Base-by-base conservation (phyloP, 306 rosid species). In the Arachis stenosperma region DNA sequence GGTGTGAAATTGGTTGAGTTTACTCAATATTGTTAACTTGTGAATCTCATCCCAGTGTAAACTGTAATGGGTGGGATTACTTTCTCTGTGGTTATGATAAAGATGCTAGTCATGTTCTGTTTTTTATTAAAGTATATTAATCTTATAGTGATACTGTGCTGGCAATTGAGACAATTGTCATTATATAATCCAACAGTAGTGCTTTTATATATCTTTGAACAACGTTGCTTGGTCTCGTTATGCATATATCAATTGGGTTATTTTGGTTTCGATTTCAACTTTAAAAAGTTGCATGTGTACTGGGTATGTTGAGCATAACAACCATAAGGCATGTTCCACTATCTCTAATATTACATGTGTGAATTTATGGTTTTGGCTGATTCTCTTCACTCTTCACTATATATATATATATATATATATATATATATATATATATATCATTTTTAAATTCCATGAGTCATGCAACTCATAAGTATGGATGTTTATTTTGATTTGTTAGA, bases 401-500 rank as follows among this genome's bases (percentile, higher is more conserved):
- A 40, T 37, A 22, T 22, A 17, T 17, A n/a, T n/a, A n/a, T n/a
- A n/a, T n/a, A 22, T 22, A 22, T 22, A 22, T 22, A 22, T 22
- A n/a, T n/a, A n/a, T 79, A 60, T 75, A 40, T 37, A 22, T 22
- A 22, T 22, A 22, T 22, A 22, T 22, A 22, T 22, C 27, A 22
- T 54, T 50, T 33, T 33, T 33, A 33, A 33, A 33, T 33, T 33
- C 37, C 37, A 33, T 7, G 41, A 50, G 58, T 73, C 67, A 40
- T 61, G 77, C 53, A 76, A 58, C 59, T 77, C 30, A 55, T 76
- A 37, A 14, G 14, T 65, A 13, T 66, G 14, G 37, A 64, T 17
- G 30, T 61, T 62, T 73, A 61, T 61, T 66, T 74, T 62, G 71
- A 37, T 81, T 61, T 69, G 58, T 85, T 79, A 90, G 98, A 73